Evolutionary conservation across 1,284 basidiomycete species (phyloP), one percentile per base, ranked within the genome.

Genomic region (Pseudomicrostroma phylloplanum): DNA sequence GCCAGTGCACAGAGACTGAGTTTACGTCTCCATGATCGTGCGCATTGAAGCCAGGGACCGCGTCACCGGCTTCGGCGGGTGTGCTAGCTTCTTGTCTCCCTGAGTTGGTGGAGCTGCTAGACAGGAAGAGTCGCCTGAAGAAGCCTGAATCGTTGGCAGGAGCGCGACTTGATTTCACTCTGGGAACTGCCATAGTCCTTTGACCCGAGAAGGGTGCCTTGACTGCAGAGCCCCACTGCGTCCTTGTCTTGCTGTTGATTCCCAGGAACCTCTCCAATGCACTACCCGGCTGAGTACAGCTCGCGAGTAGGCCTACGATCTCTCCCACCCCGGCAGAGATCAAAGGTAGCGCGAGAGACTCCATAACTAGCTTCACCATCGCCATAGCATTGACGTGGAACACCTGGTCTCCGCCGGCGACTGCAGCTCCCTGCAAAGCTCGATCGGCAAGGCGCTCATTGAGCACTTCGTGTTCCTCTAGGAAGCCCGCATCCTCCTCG

Each of bases 301-400:
- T 36, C 30, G 46, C 53, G 8, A 43, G n/a, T 19, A 30, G 21
- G 36, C 43, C 58, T 13, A 67, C 36, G 9, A 58, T n/a, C 26
- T 36, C 40, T n/a, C 76, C 76, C 62, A 71, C 68, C 23, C 67
- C 51, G 39, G 66, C 71, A 56, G 70, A 66, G 3, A 73, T 57
- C 36, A 77, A 64, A 0, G 76, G 76, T 49, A 74, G 56, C n/a
- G 63, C 59, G 23, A 78, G 67, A 9, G 74, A 69, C 8, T 68
- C 68, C 1, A 77, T 63, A 26, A 68, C 59, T 23, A 78, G 49
- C 26, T 72, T 68, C 2, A 55, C 69, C 0, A 78, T 6, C 13
- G 70, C 67, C 46, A 66, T 65, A 40, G 65, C 61, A 0, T 67
- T 62, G 17, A 78, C 67, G 26, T 71, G 74, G 23, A 78, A 68